Evolutionary conservation across 2,329 filamentous ascomycete species (phyloP).

Genomic region (Dactylellina haptotyla): DNA sequence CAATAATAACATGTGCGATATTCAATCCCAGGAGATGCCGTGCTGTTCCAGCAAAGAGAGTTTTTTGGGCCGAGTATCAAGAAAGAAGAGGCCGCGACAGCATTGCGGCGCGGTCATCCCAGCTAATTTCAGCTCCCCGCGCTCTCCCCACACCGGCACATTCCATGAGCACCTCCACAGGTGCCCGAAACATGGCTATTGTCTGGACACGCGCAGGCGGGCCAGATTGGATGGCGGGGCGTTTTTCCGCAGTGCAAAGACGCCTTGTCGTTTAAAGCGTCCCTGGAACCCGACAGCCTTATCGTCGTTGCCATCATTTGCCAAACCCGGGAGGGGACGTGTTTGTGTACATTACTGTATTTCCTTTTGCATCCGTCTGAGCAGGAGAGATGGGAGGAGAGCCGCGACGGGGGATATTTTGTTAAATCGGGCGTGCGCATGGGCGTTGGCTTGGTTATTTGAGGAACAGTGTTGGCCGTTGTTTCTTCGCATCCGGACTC

Average conservation of each 20-base stretch:
- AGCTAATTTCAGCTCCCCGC: conserved; percentile 46
- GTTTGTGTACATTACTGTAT: neutral
- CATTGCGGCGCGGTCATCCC: conserved; percentile 52
- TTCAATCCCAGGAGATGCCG: too few species aligned
- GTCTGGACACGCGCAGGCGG: neutral
- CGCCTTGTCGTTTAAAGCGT: conserved; percentile 27
- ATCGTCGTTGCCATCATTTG: neutral
- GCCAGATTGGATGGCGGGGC: too few species aligned
- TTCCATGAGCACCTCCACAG: too few species aligned
- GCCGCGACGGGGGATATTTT: neutral
- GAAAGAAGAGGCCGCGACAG: conserved; percentile 36
- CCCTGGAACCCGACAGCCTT: conserved; percentile 12
- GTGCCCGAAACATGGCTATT: too few species aligned
- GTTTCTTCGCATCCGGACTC: conserved; percentile 21
- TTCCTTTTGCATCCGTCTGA: neutral
- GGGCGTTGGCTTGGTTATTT: conserved; percentile 6
- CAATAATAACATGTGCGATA: too few species aligned
- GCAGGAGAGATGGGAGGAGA: neutral
- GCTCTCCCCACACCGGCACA: too few species aligned
- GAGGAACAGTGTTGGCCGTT: conserved; percentile 17
- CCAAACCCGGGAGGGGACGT: neutral
- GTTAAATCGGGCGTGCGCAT: too few species aligned
- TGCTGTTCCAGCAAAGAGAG: neutral
- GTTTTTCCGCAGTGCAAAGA: conserved; percentile 24
- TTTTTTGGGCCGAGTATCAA: too few species aligned